phyloP scores from a whole-genome alignment of 2,329 filamentous ascomycete genomes.

The Talaromyces albobiverticillius region DNA sequence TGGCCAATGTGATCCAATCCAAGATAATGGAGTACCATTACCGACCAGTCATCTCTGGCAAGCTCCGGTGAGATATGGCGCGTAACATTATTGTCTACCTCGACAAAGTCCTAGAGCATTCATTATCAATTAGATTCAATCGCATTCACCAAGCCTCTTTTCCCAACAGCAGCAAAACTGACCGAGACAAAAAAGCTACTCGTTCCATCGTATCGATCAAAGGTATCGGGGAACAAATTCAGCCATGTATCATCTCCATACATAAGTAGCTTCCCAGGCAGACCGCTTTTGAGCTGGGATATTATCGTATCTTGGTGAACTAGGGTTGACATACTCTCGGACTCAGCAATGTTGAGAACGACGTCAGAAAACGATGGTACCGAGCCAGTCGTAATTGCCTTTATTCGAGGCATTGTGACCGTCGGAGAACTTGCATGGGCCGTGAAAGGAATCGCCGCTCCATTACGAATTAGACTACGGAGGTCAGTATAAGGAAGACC shows the following conservation, averaged over 20 bases:
- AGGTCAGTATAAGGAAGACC: not conserved
- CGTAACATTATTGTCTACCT: constrained; percentile 97
- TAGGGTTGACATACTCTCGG: constrained; percentile 83
- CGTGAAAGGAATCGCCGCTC: constrained; percentile 85
- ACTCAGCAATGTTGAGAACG: constrained; percentile 94
- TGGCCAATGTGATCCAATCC: constrained; percentile 97
- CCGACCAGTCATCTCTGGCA: constrained; percentile 76
- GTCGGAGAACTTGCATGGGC: constrained; percentile 95
- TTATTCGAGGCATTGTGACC: constrained; percentile 96
- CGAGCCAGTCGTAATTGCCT: constrained; percentile 94
- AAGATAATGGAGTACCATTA: constrained; percentile 91
- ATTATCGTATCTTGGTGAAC: constrained; percentile 93
- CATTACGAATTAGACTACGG: constrained; percentile 73
- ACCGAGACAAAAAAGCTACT: constrained; percentile 98
- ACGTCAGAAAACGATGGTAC: constrained; percentile 98
- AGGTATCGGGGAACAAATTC: constrained; percentile 88
- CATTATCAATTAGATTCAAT: constrained; percentile 2
- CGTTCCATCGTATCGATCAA: constrained; percentile 84
- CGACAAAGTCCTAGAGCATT: constrained; percentile 75
- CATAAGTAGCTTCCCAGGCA: constrained; percentile 76
- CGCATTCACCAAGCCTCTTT: not conserved
- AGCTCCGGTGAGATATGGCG: constrained; percentile 80
- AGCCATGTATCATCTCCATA: constrained; percentile 98
- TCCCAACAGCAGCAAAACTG: constrained; percentile 42
- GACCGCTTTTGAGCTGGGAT: constrained; percentile 77